Base-by-base conservation (phyloP, 116 monocot genomes). In the Posidonia oceanica region DNA sequence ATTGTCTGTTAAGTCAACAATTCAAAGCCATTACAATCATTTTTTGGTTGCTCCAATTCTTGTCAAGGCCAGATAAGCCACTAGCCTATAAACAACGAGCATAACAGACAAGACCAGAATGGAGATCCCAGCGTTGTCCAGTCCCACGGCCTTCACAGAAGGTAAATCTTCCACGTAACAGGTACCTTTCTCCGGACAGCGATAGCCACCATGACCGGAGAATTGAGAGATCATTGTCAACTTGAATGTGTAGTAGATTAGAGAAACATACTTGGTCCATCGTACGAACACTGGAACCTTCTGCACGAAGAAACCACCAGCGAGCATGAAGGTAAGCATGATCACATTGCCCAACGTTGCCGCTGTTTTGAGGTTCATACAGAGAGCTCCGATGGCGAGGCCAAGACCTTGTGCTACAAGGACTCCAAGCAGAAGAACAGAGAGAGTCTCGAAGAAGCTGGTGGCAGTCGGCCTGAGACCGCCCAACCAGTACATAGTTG, bases 241-340 rank as follows among this genome's bases (percentile, higher is more conserved):
- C 65, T 79, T 76, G 70, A 76, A 83, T 14, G 61, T 61, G 61
- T 80, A 65, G 63, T 67, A 74, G 21, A 62, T 54, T 4, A 67
- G 4, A 4, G 83, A 69, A 10, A 80, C 14, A 36, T 83, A 83
- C 63, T 83, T 83, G 55, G 71, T 70, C 80, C 83, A 83, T 4
- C 59, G 29, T 21, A 83, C 23, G 77, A 83, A 76, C 16, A 29
- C 16, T 0, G 83, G 80, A 7, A 83, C 76, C 8, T 61, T 66
- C 29, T 73, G 72, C 11, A 83, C 73, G 53, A 67, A 83, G 67
- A 72, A 83, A 2, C 83, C 80, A 17, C 80, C 69, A 14, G 71
- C 64, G 3, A 83, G 52, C 76, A 71, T 76, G 76, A 83, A 76
- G 21, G 62, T 22, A 1, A 76, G 44, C 73, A 80, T 60, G 36